A percentile compares a stretch with the other conserved stretches of the same genome.
phyloP scores from a whole-genome alignment of 2,329 filamentous ascomycete species.

The Neofusicoccum cordaticola region DNA sequence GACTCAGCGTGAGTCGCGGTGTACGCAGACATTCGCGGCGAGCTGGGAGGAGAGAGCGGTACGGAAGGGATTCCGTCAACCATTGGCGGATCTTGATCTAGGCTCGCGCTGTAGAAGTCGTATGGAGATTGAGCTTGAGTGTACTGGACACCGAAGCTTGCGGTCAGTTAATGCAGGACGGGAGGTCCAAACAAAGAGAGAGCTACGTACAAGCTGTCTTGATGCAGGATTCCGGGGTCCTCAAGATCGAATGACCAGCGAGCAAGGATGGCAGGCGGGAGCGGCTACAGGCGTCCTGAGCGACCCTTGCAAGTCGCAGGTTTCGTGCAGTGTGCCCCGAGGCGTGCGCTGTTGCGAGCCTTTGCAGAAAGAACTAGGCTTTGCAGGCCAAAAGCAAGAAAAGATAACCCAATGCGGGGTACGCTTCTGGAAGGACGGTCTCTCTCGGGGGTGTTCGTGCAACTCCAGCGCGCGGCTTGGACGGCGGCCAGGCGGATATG shows the following conservation, averaged over 20 bases:
- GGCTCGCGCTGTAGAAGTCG: background rate
- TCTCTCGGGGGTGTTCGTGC: conserved; percentile 4
- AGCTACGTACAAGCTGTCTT: conserved; percentile 14
- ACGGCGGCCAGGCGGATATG: conserved; percentile 3
- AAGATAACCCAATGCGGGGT: conserved; percentile 17
- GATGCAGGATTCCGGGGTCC: conserved; percentile 14
- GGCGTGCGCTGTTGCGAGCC: conserved; percentile 16
- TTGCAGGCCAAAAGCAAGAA: conserved; percentile 16
- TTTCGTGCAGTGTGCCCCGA: conserved; percentile 18
- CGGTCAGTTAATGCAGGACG: conserved; percentile 13
- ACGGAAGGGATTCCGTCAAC: conserved; percentile 46
- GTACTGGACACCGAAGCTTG: conserved; percentile 10
- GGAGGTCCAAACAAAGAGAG: conserved; percentile 12
- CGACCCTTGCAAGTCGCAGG: conserved; percentile 16
- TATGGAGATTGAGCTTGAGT: conserved; percentile 7
- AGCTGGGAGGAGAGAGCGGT: conserved; percentile 49
- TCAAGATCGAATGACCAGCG: conserved; percentile 18
- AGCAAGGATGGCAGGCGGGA: conserved; percentile 17
- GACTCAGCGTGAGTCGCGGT: conserved; percentile 42
- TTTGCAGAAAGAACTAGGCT: conserved; percentile 12
- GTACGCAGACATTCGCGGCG: conserved; percentile 51
- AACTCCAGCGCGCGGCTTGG: background rate
- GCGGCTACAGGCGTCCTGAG: conserved; percentile 17
- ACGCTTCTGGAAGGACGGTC: conserved; percentile 14
- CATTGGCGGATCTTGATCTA: conserved; percentile 27